Conservation (phyloP, 805 yeast genomes). For the Cyberlindnera veronae region DNA sequence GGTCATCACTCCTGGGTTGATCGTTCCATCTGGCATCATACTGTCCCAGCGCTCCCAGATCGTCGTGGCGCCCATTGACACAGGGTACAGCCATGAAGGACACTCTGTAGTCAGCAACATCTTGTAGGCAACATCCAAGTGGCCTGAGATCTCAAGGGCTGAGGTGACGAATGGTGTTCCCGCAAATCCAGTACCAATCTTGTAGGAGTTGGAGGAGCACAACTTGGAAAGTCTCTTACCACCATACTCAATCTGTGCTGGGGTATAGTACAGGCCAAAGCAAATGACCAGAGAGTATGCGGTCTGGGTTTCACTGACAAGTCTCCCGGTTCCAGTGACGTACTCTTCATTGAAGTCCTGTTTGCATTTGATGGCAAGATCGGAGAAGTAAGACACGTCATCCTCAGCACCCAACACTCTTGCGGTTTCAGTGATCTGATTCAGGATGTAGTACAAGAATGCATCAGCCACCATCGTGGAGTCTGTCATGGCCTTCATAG, state of each 20-base stretch:
- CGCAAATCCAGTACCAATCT: constrained; percentile 21
- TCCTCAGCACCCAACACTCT: constrained; percentile 4
- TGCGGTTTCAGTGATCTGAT: constrained; percentile 13
- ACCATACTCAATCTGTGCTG: constrained; percentile 8
- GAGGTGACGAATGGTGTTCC: constrained; percentile 21
- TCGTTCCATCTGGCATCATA: constrained; percentile 19
- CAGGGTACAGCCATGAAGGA: constrained; percentile 22
- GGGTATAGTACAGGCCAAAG: constrained; percentile 11
- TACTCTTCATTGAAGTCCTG: constrained; percentile 15
- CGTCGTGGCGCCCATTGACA: constrained; percentile 21
- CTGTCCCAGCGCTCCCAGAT: constrained; percentile 23
- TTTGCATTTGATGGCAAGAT: constrained; percentile 4
- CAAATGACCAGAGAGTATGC: constrained; percentile 15
- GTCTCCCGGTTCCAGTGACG: constrained; percentile 9
- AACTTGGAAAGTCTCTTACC: constrained; percentile 14
- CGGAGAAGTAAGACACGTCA: constrained; percentile 8
- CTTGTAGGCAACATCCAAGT: constrained; percentile 14
- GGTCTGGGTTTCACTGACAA: constrained; percentile 16
- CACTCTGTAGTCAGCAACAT: constrained; percentile 12
- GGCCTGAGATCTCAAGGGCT: constrained; percentile 12
- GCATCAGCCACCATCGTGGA: constrained; percentile 21
- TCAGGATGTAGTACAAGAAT: constrained; percentile 15
- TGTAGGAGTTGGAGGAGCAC: constrained; percentile 11
- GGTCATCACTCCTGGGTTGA: constrained; percentile 22
- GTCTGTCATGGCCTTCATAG: constrained; percentile 16